A percentile compares a stretch with the other conserved stretches of the same genome.
Conservation (phyloP, 2,329 filamentous ascomycete genomes). For the Beauveria pseudobassiana region DNA sequence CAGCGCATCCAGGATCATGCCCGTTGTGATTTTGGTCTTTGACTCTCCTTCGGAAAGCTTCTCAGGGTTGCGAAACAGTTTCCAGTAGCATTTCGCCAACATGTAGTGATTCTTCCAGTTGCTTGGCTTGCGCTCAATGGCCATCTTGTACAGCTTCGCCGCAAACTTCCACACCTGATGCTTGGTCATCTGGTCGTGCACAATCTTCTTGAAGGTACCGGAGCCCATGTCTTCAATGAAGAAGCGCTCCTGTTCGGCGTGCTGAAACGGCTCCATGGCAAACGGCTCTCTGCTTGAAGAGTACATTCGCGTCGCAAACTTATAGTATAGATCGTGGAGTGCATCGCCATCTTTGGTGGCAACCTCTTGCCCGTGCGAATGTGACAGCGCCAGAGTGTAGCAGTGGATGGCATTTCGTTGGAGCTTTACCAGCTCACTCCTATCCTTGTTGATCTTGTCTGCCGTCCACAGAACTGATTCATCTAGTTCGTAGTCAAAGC, state of each 20-base stretch:
- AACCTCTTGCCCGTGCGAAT: constrained; percentile 40
- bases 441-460: constrained; percentile 83
- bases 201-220: constrained; percentile 43
- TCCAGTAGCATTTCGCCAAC: constrained; percentile 56
- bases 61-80: constrained; percentile 48
- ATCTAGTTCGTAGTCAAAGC: constrained; percentile 80
- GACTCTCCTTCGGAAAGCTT: constrained; percentile 37
- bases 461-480: constrained; percentile 83
- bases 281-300: constrained; percentile 56
- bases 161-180: constrained; percentile 58
- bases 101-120: constrained; percentile 57
- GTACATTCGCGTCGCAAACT: constrained; percentile 55
- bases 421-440: constrained; percentile 63
- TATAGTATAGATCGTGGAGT: constrained; percentile 51
- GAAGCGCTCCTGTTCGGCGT: constrained; percentile 49
- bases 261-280: constrained; percentile 53
- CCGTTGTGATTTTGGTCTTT: constrained; percentile 23
- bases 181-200: constrained; percentile 50
- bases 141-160: constrained; percentile 47
- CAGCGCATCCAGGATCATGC: constrained; percentile 39
- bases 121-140: constrained; percentile 44
- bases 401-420: constrained; percentile 80
- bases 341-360: constrained; percentile 42
- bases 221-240: constrained; percentile 44
- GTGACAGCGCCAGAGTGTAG: constrained; percentile 54